phyloP scores from a whole-genome alignment of 768 basidiomycete species.

The Austroboletus festivus region DNA sequence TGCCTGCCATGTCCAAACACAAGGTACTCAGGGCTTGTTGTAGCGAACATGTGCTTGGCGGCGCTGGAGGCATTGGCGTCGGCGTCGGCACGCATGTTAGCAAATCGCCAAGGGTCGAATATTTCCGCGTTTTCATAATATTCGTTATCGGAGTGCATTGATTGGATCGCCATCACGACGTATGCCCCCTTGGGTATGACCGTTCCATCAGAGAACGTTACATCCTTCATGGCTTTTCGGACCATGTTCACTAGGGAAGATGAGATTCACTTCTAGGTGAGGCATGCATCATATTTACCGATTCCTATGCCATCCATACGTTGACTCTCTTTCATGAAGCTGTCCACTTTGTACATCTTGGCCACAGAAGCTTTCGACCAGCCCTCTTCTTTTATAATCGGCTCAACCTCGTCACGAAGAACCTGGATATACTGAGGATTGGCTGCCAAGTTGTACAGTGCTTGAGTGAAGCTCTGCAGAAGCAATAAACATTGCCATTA shows the following conservation, averaged over 20 bases:
- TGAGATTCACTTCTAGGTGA: background rate
- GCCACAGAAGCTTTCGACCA: conserved; percentile 17
- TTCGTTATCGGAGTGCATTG: conserved; percentile 20
- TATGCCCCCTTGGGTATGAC: conserved; percentile 33
- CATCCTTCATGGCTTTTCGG: conserved; percentile 11
- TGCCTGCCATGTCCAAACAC: conserved; percentile 34
- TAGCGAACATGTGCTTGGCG: conserved; percentile 33
- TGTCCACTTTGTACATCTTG: conserved; percentile 20
- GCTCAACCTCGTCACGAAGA: conserved; percentile 17
- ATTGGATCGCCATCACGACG: conserved; percentile 21
- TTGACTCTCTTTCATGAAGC: conserved; percentile 18
- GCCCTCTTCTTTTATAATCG: conserved; percentile 10
- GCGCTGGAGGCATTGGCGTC: conserved; percentile 28
- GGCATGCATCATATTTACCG: conserved; percentile 12
- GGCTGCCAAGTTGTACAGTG: conserved; percentile 7
- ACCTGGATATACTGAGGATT: conserved; percentile 13
- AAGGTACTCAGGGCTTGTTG: conserved; percentile 32
- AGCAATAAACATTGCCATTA: background rate
- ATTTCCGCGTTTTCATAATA: conserved; percentile 32
- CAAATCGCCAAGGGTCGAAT: conserved; percentile 37
- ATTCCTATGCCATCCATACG: conserved; percentile 29
- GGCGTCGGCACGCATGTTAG: conserved; percentile 28
- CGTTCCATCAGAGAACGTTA: conserved; percentile 37
- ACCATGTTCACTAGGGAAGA: conserved; percentile 4
- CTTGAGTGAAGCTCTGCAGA: conserved; percentile 10